phyloP scores from a whole-genome alignment of 106 monocot genomes.

The Dioscorea zingiberensis region DNA sequence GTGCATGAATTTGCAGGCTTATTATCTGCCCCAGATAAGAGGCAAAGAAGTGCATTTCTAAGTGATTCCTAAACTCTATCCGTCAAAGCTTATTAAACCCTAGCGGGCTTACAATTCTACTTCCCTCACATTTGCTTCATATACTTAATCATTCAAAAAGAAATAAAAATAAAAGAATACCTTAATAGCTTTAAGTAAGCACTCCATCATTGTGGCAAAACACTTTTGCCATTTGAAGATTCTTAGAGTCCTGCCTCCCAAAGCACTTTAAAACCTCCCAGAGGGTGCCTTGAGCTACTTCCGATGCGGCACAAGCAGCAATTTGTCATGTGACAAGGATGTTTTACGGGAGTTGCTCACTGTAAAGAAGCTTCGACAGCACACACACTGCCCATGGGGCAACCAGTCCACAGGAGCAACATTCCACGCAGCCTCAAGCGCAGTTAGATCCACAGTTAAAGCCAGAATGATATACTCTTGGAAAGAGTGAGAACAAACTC shows the following conservation, averaged over 20 bases:
- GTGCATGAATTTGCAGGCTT: too few relatives aligned
- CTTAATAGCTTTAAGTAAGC: conserved; percentile 63
- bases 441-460: conserved; percentile 98
- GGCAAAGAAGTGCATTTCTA: too few relatives aligned
- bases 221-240: conserved; percentile 35
- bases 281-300: conserved; percentile 60
- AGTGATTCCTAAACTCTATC: too few relatives aligned
- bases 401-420: conserved; percentile 92
- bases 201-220: conserved; percentile 63
- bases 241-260: conserved; percentile 12
- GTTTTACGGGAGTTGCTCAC: conserved; percentile 80
- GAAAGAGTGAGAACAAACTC: conserved; percentile 91
- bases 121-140: neutral
- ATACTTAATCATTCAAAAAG: neutral
- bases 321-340: conserved; percentile 90
- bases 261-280: conserved; percentile 30
- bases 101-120: too few relatives aligned
- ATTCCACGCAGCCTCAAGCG: conserved; percentile 96
- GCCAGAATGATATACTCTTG: conserved; percentile 91
- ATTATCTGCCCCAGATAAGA: too few relatives aligned
- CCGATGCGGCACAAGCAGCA: conserved; percentile 56
- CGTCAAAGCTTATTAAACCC: too few relatives aligned
- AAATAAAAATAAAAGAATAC: conserved; percentile 17
- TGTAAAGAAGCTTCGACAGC: conserved; percentile 83
- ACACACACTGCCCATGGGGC: conserved; percentile 72